Evolutionary conservation across 257 asterid genomes (phyloP).

Genomic region (Solanum virginianum): DNA sequence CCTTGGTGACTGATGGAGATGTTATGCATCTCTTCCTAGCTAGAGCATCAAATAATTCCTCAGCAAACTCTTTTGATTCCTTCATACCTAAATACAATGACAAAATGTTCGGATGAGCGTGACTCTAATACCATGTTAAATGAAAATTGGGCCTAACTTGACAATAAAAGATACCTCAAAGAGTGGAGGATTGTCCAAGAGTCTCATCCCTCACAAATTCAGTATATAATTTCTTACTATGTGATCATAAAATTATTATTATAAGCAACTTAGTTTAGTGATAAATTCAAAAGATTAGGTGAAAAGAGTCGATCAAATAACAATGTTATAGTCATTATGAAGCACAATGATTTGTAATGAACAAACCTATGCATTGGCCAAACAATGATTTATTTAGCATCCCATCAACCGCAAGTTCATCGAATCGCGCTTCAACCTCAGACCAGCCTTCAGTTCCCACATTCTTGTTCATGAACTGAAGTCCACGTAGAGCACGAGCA

Average conservation of each 20-base stretch:
- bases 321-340: no score
- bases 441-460: conserved; percentile 4
- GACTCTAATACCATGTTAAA: no score
- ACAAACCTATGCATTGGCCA: conserved; percentile 5
- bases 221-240: background rate
- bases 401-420: background rate
- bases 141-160: no score
- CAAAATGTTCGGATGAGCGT: background rate
- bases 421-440: background rate
- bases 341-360: background rate
- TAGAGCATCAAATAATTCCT: conserved; percentile 13
- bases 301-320: background rate
- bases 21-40: conserved; percentile 6
- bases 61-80: conserved; percentile 5
- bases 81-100: background rate
- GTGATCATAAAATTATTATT: background rate
- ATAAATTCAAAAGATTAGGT: background rate
- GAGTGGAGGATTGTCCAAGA: no score
- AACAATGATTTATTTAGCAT: background rate
- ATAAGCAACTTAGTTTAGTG: background rate
- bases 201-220: no score
- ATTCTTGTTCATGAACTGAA: conserved; percentile 1
- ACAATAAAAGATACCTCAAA: no score
- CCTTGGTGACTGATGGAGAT: background rate
- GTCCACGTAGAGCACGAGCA: conserved; percentile 1